Base-by-base conservation (phyloP, 805 yeast species). In the Pachysolen tannophilus region DNA sequence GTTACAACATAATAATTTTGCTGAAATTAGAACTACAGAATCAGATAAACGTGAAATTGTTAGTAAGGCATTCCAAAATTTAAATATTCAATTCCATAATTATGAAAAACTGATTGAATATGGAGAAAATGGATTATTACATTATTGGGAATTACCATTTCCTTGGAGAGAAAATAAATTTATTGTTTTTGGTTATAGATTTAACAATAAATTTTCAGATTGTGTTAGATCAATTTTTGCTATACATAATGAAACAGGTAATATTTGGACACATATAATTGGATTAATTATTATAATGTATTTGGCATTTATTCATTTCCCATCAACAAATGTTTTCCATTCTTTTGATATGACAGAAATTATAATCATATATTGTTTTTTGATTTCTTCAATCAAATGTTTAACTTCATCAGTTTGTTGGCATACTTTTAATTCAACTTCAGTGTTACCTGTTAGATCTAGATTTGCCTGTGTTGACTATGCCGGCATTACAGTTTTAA, bases 81-180 rank as follows among this genome's bases (percentile, higher is more conserved):
- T 58, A 14, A 49, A 55, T 20, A 55, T 63, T 15, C 60, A 64
- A 20, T 55, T 65, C 28, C 67, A 64, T 47, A 67, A 71, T 46
- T 70, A 68, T 43, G 69, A 67, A 19, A 51, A 50, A 17, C 79
- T 80, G 1, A 44, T 60, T 5, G 46, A 51, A 5, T 50, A 61
- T 8, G 78, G 79, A 3, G 32, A 49, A 8, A 40, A 53, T 3
- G 40, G 79, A 30, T 69, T 77, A 37, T 58, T 90, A 28, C 86
- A 85, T 45, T 84, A 80, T 55, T 85, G 83, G 51, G 94, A 90
- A 55, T 63, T 90, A 28, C 98, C 98, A 2, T 74, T 80, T 45
- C 85, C 82, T 32, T 90, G 96, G 95, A 72, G 94, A 50, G 97
- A 88, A 58, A 90, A 92, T 59, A 78, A 86, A 39, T 87, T 72